Evolutionary conservation across 2,329 filamentous ascomycete genomes (phyloP).

Genomic region (Emericellopsis atlantica): DNA sequence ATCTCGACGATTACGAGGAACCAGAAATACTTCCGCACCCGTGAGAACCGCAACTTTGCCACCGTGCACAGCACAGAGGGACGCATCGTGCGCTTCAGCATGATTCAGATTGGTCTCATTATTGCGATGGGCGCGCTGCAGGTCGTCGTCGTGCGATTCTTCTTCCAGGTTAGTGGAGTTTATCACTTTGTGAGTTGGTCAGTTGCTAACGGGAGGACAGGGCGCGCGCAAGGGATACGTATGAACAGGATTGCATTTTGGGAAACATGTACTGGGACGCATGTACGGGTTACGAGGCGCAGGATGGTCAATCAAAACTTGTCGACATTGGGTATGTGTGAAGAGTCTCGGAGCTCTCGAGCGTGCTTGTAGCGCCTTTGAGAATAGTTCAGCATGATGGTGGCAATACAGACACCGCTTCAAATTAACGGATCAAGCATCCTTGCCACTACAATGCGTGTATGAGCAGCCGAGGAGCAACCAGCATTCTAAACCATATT

Average conservation of each 20-base stretch:
- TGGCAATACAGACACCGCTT: no score
- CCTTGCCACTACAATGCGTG: no score
- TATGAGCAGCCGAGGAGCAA: no score
- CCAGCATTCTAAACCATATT: no score
- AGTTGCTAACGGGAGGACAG: slow-evolving; percentile 18
- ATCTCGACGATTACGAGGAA: slow-evolving; percentile 90
- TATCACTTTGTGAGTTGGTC: no score
- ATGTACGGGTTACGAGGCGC: slow-evolving; percentile 15
- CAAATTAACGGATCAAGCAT: background rate
- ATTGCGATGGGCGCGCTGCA: slow-evolving; percentile 91
- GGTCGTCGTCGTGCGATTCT: slow-evolving; percentile 95
- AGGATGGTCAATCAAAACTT: slow-evolving; percentile 10
- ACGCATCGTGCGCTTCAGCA: slow-evolving; percentile 92
- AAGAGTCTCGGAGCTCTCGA: slow-evolving; percentile 2
- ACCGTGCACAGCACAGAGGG: slow-evolving; percentile 93
- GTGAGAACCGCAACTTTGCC: slow-evolving; percentile 98
- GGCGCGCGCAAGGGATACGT: slow-evolving; percentile 59
- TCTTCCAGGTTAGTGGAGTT: slow-evolving; percentile 63
- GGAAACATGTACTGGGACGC: slow-evolving; percentile 6
- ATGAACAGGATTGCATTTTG: slow-evolving; percentile 22
- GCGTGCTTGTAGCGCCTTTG: no score
- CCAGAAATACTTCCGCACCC: slow-evolving; percentile 98
- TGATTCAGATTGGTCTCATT: slow-evolving; percentile 87
- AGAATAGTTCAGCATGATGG: no score
- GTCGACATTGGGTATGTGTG: slow-evolving; percentile 1